Evolutionary conservation across 768 basidiomycete genomes (phyloP).

Genomic region (Sporobolomyces phaffii): DNA sequence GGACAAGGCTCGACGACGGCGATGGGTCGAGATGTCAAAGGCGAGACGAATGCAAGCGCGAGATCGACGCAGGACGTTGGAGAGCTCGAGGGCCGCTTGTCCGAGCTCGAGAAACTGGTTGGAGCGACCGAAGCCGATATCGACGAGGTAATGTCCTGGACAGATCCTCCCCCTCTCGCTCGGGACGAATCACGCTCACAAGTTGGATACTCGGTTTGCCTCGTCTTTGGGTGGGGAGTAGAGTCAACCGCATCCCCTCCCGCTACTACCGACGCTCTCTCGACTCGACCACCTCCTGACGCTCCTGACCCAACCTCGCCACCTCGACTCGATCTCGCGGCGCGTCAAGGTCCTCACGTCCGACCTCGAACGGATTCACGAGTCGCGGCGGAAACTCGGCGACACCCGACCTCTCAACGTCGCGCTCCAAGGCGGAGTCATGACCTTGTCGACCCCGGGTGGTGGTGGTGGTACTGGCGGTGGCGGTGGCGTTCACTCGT

Average conservation of each 20-base stretch:
- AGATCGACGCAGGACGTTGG: too few relatives aligned
- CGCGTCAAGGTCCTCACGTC: slow-evolving; percentile 85
- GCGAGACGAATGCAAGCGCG: slow-evolving; percentile 28
- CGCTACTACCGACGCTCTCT: slow-evolving; percentile 69
- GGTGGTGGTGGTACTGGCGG: slow-evolving; percentile 6
- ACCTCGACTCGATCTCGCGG: slow-evolving; percentile 89
- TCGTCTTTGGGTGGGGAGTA: background rate
- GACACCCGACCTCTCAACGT: slow-evolving; percentile 40
- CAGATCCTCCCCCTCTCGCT: too few relatives aligned
- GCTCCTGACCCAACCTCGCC: slow-evolving; percentile 86
- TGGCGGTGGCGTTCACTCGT: background rate
- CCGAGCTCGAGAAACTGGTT: slow-evolving; percentile 71
- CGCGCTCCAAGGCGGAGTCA: slow-evolving; percentile 36
- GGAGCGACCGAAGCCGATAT: slow-evolving; percentile 72
- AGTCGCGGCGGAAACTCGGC: slow-evolving; percentile 44
- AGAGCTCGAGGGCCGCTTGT: slow-evolving; percentile 69
- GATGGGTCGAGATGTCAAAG: slow-evolving; percentile 29
- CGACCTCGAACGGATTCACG: slow-evolving; percentile 77
- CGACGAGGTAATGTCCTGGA: slow-evolving; percentile 65
- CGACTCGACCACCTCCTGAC: slow-evolving; percentile 78
- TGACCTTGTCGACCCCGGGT: slow-evolving; percentile 33
- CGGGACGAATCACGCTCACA: background rate
- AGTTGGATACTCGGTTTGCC: background rate
- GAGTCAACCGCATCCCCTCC: slow-evolving; percentile 53
- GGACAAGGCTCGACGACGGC: slow-evolving; percentile 10